A percentile compares a stretch with the other conserved stretches of the same genome.
These are phyloP conservation scores for Pseudomonodictys pantanalensis DNA, from an alignment of 495 filamentous ascomycete species.

Conservation along the genomic window DNA sequence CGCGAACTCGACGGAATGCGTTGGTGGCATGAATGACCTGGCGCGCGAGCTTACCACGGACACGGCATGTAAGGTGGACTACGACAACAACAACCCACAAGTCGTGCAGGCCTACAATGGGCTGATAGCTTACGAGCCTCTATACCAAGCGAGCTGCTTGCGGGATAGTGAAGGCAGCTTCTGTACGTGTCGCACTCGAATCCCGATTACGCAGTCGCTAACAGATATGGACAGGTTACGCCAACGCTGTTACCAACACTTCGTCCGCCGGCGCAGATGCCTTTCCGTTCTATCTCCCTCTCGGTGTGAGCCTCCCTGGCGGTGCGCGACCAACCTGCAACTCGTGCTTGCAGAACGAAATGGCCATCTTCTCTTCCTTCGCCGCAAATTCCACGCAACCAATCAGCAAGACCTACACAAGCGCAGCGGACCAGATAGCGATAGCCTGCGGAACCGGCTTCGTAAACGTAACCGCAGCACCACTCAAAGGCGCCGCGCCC, in stretches of 20 bases:
- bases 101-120: conserved; percentile 72
- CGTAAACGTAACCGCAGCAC: conserved; percentile 34
- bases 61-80: conserved; percentile 70
- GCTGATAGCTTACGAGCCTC: conserved; percentile 66
- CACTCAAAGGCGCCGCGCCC: conserved; percentile 27
- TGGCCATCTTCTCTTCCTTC: conserved; percentile 39
- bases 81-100: conserved; percentile 58
- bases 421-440: conserved; percentile 40
- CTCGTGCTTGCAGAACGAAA: conserved; percentile 40
- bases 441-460: conserved; percentile 39
- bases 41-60: conserved; percentile 56
- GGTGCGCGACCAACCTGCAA: conserved; percentile 57
- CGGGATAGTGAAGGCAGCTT: conserved; percentile 56
- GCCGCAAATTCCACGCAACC: conserved; percentile 39
- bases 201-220: neutral
- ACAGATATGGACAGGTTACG: conserved; percentile 62
- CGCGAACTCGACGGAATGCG: conserved; percentile 59
- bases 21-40: conserved; percentile 54
- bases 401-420: conserved; percentile 38
- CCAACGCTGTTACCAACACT: conserved; percentile 75
- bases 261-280: conserved; percentile 59
- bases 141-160: conserved; percentile 79
- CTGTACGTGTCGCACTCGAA: conserved; percentile 45
- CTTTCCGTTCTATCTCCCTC: conserved; percentile 79
- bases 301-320: conserved; percentile 66